Conservation (phyloP, 495 filamentous ascomycete species). For the Podospora sp. region DNA sequence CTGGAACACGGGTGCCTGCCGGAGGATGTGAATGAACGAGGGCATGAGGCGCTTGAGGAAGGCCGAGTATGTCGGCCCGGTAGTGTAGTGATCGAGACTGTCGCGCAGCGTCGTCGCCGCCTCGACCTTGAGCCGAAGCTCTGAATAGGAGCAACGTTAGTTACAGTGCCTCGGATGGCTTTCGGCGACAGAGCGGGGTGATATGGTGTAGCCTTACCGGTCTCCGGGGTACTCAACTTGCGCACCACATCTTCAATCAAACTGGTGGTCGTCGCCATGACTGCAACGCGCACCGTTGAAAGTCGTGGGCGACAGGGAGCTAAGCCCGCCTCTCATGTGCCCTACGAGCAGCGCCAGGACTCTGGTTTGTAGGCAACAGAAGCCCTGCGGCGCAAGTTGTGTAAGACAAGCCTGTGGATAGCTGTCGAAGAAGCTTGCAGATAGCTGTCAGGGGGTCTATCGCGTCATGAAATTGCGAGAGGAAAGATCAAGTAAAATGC, state of each 20-base stretch:
- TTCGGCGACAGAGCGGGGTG: background rate
- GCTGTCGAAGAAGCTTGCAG: background rate
- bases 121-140: conserved; percentile 73
- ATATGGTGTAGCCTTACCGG: conserved; percentile 39
- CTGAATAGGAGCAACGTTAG: conserved; percentile 43
- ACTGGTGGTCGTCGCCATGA: conserved; percentile 51
- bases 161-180: background rate
- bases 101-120: conserved; percentile 81
- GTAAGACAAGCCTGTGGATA: too few species aligned
- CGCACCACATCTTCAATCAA: conserved; percentile 57
- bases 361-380: background rate
- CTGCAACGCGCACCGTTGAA: conserved; percentile 38
- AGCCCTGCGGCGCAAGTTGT: background rate
- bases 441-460: conserved; percentile 4
- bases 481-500: background rate
- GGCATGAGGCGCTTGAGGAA: conserved; percentile 89
- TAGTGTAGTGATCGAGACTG: conserved; percentile 70
- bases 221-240: conserved; percentile 55
- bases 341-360: background rate
- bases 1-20: conserved; percentile 87
- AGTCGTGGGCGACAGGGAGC: conserved; percentile 19
- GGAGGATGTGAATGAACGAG: conserved; percentile 81
- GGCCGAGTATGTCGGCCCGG: conserved; percentile 61
- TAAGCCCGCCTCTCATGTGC: conserved; percentile 19
- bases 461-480: conserved; percentile 12